Conservation (phyloP, 495 filamentous ascomycete species). For the Neohortaea acidophila region DNA sequence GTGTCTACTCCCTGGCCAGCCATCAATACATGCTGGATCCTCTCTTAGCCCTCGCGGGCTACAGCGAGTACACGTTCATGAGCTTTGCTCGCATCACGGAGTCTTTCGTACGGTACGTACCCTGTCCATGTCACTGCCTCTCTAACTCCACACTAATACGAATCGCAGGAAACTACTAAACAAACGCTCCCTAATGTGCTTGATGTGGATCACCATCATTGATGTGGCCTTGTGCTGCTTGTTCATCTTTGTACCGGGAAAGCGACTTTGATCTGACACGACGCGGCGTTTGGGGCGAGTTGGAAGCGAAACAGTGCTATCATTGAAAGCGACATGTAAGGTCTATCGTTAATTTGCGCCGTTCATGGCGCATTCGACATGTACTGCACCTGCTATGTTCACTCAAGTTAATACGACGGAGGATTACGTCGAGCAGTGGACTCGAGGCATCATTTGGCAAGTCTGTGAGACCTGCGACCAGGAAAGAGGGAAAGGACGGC, state of each 20-base stretch:
- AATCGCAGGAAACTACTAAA: constrained; percentile 46
- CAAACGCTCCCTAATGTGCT: constrained; percentile 63
- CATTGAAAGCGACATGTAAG: no score
- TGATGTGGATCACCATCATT: constrained; percentile 54
- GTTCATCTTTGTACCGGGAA: constrained; percentile 88
- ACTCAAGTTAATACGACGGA: no score
- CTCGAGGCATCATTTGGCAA: no score
- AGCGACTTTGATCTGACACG: constrained; percentile 61
- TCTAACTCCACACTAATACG: not conserved
- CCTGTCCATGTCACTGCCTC: not conserved
- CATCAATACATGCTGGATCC: constrained; percentile 94
- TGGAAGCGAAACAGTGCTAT: no score
- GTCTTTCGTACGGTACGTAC: constrained; percentile 53
- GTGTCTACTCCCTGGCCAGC: constrained; percentile 70
- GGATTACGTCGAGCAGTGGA: no score
- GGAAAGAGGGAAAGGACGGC: no score
- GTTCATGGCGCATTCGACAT: no score
- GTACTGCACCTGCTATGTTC: no score
- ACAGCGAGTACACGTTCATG: constrained; percentile 91
- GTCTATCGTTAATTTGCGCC: no score
- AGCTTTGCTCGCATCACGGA: constrained; percentile 73
- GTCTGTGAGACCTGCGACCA: no score
- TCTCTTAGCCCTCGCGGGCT: constrained; percentile 70
- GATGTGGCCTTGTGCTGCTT: constrained; percentile 62
- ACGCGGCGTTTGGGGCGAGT: no score